These are phyloP conservation scores for Trametes cingulata DNA, from an alignment of 768 basidiomycete species.

Conservation along the genomic window DNA sequence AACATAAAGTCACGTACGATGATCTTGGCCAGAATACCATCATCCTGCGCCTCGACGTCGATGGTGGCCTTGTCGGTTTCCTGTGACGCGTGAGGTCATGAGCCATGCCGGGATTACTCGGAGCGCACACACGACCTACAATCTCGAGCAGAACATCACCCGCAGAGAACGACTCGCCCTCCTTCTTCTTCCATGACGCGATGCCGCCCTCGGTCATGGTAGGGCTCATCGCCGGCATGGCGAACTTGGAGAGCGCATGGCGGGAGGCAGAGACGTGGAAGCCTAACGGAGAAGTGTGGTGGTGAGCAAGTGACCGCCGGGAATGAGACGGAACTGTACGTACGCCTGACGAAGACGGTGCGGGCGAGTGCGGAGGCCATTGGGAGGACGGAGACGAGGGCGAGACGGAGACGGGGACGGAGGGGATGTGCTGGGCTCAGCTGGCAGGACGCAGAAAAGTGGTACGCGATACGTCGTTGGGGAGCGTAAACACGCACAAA, in stretches of 20 bases:
- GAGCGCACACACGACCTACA: constrained; percentile 47
- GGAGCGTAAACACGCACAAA: constrained; percentile 29
- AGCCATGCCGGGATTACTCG: constrained; percentile 7
- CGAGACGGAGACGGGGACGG: constrained; percentile 25
- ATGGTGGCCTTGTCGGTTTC: constrained; percentile 99
- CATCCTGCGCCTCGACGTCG: constrained; percentile 98
- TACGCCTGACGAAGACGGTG: constrained; percentile 62
- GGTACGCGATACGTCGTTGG: constrained; percentile 23
- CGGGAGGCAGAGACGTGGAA: constrained; percentile 81
- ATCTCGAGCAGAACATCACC: constrained; percentile 98
- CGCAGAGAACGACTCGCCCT: constrained; percentile 84
- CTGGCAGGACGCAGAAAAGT: constrained; percentile 27
- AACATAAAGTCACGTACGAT: constrained; percentile 57
- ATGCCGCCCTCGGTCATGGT: constrained; percentile 99
- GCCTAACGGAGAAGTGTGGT: constrained; percentile 45
- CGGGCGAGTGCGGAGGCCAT: constrained; percentile 71
- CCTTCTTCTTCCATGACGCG: constrained; percentile 95
- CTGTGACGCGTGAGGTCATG: constrained; percentile 41
- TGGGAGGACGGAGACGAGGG: constrained; percentile 31
- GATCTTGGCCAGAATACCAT: constrained; percentile 95
- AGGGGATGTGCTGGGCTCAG: constrained; percentile 19
- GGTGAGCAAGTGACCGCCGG: not conserved
- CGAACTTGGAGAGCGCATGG: constrained; percentile 81
- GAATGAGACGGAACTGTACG: constrained; percentile 26
- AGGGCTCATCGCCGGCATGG: constrained; percentile 99